A percentile compares a stretch with the other conserved stretches of the same genome.
Evolutionary conservation across 371 early-diverging fungal species (phyloP).

Genomic region (Dinochytrium kinnereticum): DNA sequence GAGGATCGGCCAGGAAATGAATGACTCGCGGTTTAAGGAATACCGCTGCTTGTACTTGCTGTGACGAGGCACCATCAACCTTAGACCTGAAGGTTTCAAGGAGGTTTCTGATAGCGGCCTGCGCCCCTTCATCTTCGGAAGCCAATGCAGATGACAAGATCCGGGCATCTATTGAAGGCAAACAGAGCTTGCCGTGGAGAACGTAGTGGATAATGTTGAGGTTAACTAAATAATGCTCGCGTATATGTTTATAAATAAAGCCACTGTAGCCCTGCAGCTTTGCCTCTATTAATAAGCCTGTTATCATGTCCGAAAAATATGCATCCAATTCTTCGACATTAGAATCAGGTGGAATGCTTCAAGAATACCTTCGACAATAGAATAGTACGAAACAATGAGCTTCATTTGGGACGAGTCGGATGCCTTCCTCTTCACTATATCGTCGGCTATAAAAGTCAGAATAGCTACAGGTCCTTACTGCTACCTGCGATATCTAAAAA

Average conservation of each 20-base stretch:
- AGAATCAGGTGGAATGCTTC: neutral
- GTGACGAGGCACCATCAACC: slow-evolving; percentile 1
- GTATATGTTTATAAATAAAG: slow-evolving; percentile 1
- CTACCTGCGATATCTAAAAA: neutral
- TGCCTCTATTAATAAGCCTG: neutral
- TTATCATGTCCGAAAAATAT: neutral
- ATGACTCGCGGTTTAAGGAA: neutral
- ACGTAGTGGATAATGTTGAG: neutral
- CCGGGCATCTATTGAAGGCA: neutral
- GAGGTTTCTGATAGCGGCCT: neutral
- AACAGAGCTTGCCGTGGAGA: neutral
- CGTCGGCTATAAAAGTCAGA: neutral
- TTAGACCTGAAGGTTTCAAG: neutral
- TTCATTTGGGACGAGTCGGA: neutral
- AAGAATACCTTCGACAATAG: neutral
- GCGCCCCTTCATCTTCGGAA: neutral
- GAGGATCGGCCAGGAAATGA: neutral
- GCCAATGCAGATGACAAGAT: neutral
- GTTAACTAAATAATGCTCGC: neutral
- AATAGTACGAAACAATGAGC: neutral
- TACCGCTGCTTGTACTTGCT: too few relatives aligned
- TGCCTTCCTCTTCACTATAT: neutral
- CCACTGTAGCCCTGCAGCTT: neutral
- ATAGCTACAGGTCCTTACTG: neutral
- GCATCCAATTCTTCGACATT: slow-evolving; percentile 4